Evolutionary conservation across 2,329 filamentous ascomycete genomes (phyloP), one percentile per base, ranked within the genome.

Genomic region (Pyrenophora tritici-repentis): DNA sequence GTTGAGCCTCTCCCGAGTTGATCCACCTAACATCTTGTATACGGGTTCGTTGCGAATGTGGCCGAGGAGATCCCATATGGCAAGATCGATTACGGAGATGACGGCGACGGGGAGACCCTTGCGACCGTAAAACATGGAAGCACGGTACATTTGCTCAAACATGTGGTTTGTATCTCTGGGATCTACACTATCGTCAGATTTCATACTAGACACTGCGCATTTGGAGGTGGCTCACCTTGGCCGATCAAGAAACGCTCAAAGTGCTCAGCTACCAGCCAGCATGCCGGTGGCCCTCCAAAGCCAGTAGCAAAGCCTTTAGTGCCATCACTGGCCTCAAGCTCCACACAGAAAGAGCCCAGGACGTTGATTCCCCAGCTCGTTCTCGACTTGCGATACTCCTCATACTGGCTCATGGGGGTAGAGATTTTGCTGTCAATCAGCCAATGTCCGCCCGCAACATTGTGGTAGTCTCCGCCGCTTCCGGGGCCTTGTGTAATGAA

Each of bases 331-430:
- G 89, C 89, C 74, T 96, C 90, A 47, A 97, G 86, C 75, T 96
- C 91, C 6, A 97, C 83, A 64, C 91, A 88, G 76, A 97, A 96
- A 0, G 91, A 96, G 2, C 92, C 92, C 20, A 97, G 78, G 6
- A 96, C 91, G 66, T 97, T 97, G 81, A 97, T 97, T 32, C 92
- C 92, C 90, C 91, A 97, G 72, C 87, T 91, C 10, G 91, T 96
- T 63, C 92, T 83, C 32, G 91, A 96, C 55, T 87, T 85, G 61
- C 91, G 86, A 75, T 96, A 97, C 63, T 92, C 80, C 59, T 94
- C 89, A 83, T 92, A 96, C 74, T 86, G 83, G 42, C 91, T 93
- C 83, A 92, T 95, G 6, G 92, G 92, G 1, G 91, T 97, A 1
- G 92, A 91, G 71, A 97, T 97, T 62, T 92, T 87, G 55, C 88